phyloP scores from a whole-genome alignment of 1,284 basidiomycete species.

The Taiwanofungus camphoratus region DNA sequence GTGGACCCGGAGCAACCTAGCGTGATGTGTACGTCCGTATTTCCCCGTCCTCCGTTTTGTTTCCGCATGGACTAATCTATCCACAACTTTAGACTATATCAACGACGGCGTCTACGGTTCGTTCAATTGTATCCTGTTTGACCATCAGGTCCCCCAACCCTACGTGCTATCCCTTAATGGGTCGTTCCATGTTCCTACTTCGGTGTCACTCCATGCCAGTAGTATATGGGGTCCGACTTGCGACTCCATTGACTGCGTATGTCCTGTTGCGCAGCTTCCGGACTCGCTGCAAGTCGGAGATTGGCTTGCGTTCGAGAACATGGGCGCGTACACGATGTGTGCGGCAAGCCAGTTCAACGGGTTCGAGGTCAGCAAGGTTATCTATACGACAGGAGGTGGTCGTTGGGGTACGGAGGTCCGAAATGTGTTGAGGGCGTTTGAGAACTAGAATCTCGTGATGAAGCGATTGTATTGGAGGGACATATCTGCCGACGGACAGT shows the following conservation, averaged over 20 bases:
- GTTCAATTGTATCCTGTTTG: conserved; percentile 89
- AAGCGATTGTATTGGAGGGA: conserved; percentile 11
- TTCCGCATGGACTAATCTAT: conserved; percentile 13
- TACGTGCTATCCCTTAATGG: conserved; percentile 49
- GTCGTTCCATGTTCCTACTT: conserved; percentile 40
- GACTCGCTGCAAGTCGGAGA: conserved; percentile 60
- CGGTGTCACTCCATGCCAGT: conserved; percentile 41
- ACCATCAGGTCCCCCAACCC: conserved; percentile 72
- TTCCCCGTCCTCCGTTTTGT: conserved; percentile 2
- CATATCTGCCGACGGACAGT: not conserved
- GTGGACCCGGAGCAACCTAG: conserved; percentile 48
- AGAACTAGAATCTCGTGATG: conserved; percentile 16
- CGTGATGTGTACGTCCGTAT: conserved; percentile 72
- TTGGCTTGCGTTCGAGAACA: conserved; percentile 73
- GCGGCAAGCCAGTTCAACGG: conserved; percentile 74
- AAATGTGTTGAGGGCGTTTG: conserved; percentile 29
- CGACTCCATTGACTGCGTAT: conserved; percentile 74
- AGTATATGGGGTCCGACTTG: conserved; percentile 72
- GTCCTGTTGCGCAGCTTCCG: conserved; percentile 43
- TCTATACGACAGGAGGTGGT: conserved; percentile 39
- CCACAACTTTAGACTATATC: conserved; percentile 73
- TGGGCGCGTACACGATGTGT: conserved; percentile 80
- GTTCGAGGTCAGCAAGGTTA: conserved; percentile 39
- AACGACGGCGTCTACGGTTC: conserved; percentile 98
- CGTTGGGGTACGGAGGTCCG: conserved; percentile 32